These are phyloP conservation scores for Chytridium lagenaria DNA, from an alignment of 371 early-diverging fungal species.

Conservation along the genomic window DNA sequence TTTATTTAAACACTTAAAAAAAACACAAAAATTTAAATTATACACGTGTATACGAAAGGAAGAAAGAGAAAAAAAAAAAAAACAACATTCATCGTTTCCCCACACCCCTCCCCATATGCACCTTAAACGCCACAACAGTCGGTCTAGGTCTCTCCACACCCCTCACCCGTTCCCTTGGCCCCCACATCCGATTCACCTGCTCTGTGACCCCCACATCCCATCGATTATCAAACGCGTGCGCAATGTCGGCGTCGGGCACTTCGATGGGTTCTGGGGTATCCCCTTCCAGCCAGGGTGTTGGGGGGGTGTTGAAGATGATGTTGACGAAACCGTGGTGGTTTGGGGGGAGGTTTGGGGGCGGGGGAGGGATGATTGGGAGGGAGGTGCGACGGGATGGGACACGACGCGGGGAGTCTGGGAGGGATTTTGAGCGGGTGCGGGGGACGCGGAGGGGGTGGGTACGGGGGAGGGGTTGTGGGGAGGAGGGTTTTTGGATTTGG, in stretches of 20 bases:
- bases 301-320: not conserved
- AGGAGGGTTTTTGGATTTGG: not conserved
- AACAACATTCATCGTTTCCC: too few relatives aligned
- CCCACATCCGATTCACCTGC: not conserved
- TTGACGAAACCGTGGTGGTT: not conserved
- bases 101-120: not conserved
- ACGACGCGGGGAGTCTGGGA: not conserved
- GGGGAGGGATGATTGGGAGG: not conserved
- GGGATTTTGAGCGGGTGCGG: not conserved
- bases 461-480: not conserved
- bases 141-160: not conserved
- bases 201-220: not conserved
- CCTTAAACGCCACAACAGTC: not conserved
- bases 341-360: slow-evolving; percentile 10
- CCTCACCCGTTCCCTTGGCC: not conserved
- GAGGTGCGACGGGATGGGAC: not conserved
- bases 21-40: too few relatives aligned
- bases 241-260: not conserved
- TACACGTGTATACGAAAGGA: too few relatives aligned
- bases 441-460: not conserved
- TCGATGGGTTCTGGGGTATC: slow-evolving; percentile 4
- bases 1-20: too few relatives aligned
- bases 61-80: too few relatives aligned
- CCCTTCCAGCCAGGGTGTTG: not conserved
- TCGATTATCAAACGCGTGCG: not conserved